phyloP scores from a whole-genome alignment of 1,284 basidiomycete genomes.

The Ceraceosorus guamensis region DNA sequence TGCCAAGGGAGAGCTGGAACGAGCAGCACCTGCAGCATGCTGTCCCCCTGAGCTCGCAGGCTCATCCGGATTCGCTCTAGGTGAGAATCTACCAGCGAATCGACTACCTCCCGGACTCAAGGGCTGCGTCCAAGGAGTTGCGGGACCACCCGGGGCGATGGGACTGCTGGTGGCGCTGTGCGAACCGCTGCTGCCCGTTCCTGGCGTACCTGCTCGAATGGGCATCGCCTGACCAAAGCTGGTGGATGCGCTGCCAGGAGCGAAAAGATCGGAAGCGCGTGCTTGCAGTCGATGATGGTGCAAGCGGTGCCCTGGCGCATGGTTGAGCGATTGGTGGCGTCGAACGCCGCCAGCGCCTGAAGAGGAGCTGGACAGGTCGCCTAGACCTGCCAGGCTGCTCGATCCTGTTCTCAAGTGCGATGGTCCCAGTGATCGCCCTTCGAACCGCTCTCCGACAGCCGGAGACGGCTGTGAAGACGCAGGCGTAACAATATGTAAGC shows the following conservation, averaged over 20 bases:
- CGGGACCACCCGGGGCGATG: background rate
- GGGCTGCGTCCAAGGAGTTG: background rate
- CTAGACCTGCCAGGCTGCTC: constrained; percentile 13
- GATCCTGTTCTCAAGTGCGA: constrained; percentile 12
- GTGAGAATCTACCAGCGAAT: background rate
- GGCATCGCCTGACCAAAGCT: constrained; percentile 5
- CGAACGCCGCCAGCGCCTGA: constrained; percentile 12
- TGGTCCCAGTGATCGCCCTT: constrained; percentile 12
- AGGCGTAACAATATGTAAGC: background rate
- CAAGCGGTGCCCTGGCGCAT: constrained; percentile 17
- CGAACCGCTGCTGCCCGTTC: background rate
- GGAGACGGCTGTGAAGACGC: constrained; percentile 9
- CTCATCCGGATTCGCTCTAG: background rate
- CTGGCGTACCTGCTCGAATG: constrained; percentile 8
- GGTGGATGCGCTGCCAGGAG: background rate
- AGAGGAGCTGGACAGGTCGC: constrained; percentile 3
- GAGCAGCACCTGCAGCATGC: constrained; percentile 5
- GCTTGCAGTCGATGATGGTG: constrained; percentile 12
- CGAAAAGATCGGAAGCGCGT: background rate
- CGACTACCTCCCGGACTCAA: background rate
- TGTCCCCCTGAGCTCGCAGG: background rate
- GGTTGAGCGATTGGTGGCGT: constrained; percentile 37
- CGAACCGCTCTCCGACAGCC: constrained; percentile 7
- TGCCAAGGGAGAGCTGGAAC: too few relatives aligned
- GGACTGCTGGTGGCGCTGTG: background rate